Conservation (phyloP, 1,284 basidiomycete species). For the Trichosporon ovoides region DNA sequence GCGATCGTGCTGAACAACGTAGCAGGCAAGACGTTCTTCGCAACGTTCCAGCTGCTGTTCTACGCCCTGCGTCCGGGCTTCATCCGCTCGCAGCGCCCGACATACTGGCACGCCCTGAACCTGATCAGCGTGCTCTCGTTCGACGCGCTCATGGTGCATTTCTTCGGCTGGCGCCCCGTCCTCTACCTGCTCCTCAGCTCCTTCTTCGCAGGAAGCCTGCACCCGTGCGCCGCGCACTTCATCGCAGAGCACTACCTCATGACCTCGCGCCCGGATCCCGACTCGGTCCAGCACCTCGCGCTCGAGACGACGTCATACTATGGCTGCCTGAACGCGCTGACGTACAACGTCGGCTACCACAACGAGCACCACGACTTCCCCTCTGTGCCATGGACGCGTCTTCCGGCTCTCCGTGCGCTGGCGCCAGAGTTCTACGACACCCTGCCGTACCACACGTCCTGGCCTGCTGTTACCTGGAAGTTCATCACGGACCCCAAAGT, state of each 20-base stretch:
- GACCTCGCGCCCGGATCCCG: slow-evolving; percentile 53
- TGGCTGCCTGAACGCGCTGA: slow-evolving; percentile 79
- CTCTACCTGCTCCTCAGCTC: slow-evolving; percentile 79
- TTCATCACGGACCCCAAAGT: slow-evolving; percentile 87
- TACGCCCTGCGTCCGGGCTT: slow-evolving; percentile 96
- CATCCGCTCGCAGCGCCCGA: slow-evolving; percentile 74
- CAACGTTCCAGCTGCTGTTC: slow-evolving; percentile 98
- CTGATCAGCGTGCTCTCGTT: slow-evolving; percentile 64
- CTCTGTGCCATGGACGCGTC: slow-evolving; percentile 89
- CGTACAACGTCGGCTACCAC: slow-evolving; percentile 98
- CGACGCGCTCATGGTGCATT: slow-evolving; percentile 62
- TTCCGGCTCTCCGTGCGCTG: slow-evolving; percentile 72
- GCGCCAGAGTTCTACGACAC: slow-evolving; percentile 91
- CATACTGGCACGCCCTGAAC: slow-evolving; percentile 80
- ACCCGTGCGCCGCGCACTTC: slow-evolving; percentile 95
- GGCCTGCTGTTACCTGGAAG: slow-evolving; percentile 89
- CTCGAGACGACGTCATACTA: slow-evolving; percentile 99
- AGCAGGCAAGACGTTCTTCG: slow-evolving; percentile 95
- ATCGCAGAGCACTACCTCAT: slow-evolving; percentile 95
- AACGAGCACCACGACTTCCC: slow-evolving; percentile 99
- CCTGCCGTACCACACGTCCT: slow-evolving; percentile 78
- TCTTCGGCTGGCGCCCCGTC: slow-evolving; percentile 62
- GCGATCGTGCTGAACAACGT: slow-evolving; percentile 86
- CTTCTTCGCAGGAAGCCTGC: slow-evolving; percentile 92
- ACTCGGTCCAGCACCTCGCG: slow-evolving; percentile 31